phyloP scores from a whole-genome alignment of 1,284 basidiomycete genomes.

The Lentinus polychrous region DNA sequence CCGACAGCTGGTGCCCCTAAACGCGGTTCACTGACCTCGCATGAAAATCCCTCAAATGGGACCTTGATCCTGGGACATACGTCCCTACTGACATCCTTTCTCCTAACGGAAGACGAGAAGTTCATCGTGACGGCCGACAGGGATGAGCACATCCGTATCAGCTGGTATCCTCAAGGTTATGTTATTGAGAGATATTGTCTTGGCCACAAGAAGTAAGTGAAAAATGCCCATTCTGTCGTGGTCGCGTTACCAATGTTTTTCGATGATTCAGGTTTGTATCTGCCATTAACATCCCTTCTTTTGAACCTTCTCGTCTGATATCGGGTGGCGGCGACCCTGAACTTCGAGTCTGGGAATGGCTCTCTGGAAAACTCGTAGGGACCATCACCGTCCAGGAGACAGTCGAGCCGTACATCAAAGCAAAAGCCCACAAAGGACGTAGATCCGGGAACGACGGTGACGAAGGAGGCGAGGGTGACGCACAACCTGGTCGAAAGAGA shows the following conservation, averaged over 20 bases:
- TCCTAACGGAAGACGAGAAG: constrained; percentile 60
- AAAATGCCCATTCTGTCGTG: neutral
- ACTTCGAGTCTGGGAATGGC: constrained; percentile 80
- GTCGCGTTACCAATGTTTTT: neutral
- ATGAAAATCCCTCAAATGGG: constrained; percentile 70
- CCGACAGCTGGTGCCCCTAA: constrained; percentile 13
- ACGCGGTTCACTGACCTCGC: constrained; percentile 44
- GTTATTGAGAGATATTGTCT: constrained; percentile 81
- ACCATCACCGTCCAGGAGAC: constrained; percentile 49
- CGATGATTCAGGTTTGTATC: constrained; percentile 63
- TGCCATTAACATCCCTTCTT: constrained; percentile 63
- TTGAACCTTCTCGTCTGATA: constrained; percentile 46
- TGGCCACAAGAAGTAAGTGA: constrained; percentile 73
- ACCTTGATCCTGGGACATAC: constrained; percentile 80
- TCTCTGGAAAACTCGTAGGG: constrained; percentile 44
- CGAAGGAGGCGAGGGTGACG: constrained; percentile 27
- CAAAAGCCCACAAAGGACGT: constrained; percentile 36
- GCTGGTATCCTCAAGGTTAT: constrained; percentile 80
- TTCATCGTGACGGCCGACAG: constrained; percentile 84
- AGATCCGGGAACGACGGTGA: constrained; percentile 31
- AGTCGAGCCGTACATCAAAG: constrained; percentile 57
- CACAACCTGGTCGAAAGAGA: constrained; percentile 13
- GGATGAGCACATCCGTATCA: constrained; percentile 91
- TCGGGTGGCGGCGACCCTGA: constrained; percentile 84
- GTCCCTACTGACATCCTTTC: constrained; percentile 71